Conservation (phyloP, 2,329 filamentous ascomycete genomes). For the Ophiocordyceps camponoti-saundersi region DNA sequence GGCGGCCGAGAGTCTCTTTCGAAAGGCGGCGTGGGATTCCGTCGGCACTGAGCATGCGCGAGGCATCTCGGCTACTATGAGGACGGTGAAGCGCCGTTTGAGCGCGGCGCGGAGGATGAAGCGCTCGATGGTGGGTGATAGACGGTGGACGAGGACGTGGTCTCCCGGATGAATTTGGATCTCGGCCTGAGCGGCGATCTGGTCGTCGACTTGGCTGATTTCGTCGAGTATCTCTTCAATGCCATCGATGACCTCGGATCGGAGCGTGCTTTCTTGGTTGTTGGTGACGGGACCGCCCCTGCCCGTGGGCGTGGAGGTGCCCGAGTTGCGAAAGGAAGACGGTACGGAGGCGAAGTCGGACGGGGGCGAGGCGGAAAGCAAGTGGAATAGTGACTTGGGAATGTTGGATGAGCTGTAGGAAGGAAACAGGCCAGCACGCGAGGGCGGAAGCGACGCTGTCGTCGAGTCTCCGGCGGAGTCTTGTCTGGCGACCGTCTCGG, state of each 20-base stretch:
- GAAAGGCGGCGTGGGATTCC: slow-evolving; percentile 32
- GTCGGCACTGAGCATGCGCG: slow-evolving; percentile 15
- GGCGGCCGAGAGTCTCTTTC: slow-evolving; percentile 59
- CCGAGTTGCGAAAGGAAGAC: slow-evolving; percentile 31
- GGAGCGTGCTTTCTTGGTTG: slow-evolving; percentile 48
- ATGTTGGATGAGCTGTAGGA: slow-evolving; percentile 48
- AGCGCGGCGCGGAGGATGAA: slow-evolving; percentile 77
- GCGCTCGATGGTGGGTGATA: slow-evolving; percentile 71
- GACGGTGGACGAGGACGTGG: slow-evolving; percentile 77
- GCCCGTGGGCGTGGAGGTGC: slow-evolving; percentile 30
- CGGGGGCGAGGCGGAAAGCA: slow-evolving; percentile 57
- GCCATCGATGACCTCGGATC: slow-evolving; percentile 81
- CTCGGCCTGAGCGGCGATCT: slow-evolving; percentile 75
- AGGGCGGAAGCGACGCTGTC: slow-evolving; percentile 10
- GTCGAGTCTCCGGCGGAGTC: slow-evolving; percentile 14
- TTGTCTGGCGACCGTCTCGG: slow-evolving; percentile 15
- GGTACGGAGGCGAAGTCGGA: slow-evolving; percentile 18
- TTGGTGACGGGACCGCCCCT: slow-evolving; percentile 16
- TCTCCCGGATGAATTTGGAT: slow-evolving; percentile 90
- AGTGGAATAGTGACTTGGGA: slow-evolving; percentile 70
- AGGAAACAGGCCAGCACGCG: slow-evolving; percentile 43
- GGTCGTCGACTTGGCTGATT: slow-evolving; percentile 79
- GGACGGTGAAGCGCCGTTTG: slow-evolving; percentile 82
- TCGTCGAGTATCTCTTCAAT: slow-evolving; percentile 96
- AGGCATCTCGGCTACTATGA: slow-evolving; percentile 39